phyloP scores from a whole-genome alignment of 257 asterid genomes.

The Pogostemon cablin region DNA sequence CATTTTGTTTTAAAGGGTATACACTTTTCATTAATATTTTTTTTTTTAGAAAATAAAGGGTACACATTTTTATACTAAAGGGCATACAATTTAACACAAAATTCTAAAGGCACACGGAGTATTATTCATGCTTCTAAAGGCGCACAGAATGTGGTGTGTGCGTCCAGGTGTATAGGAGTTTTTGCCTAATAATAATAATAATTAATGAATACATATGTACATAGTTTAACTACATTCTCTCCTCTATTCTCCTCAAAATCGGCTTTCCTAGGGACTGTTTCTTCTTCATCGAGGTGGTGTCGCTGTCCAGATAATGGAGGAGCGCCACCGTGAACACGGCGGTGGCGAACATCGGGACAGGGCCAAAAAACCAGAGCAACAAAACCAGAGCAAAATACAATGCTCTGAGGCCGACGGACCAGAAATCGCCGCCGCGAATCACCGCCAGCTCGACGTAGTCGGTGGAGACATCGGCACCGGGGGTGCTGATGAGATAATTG shows the following conservation, averaged over 20 bases:
- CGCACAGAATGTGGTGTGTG: too few relatives aligned
- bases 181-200: too few relatives aligned
- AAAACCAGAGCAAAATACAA: slow-evolving; percentile 59
- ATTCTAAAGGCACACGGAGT: too few relatives aligned
- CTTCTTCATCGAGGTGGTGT: slow-evolving; percentile 44
- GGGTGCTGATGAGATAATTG: slow-evolving; percentile 60
- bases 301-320: slow-evolving; percentile 58
- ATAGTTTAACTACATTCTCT: too few relatives aligned
- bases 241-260: background rate
- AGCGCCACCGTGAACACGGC: slow-evolving; percentile 53
- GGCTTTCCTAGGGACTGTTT: slow-evolving; percentile 28
- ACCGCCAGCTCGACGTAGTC: slow-evolving; percentile 58
- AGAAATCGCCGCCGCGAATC: slow-evolving; percentile 68
- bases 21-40: too few relatives aligned
- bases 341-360: slow-evolving; percentile 69
- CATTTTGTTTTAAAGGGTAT: too few relatives aligned
- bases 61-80: too few relatives aligned
- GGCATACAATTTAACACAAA: too few relatives aligned
- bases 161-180: too few relatives aligned
- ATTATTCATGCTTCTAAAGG: too few relatives aligned
- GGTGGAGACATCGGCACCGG: slow-evolving; percentile 43
- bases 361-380: slow-evolving; percentile 72
- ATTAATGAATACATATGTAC: too few relatives aligned
- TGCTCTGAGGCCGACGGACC: slow-evolving; percentile 74
- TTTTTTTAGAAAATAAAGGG: too few relatives aligned